phyloP scores from a whole-genome alignment of 306 rosid genomes.

The Cyclanthera cordifolia region DNA sequence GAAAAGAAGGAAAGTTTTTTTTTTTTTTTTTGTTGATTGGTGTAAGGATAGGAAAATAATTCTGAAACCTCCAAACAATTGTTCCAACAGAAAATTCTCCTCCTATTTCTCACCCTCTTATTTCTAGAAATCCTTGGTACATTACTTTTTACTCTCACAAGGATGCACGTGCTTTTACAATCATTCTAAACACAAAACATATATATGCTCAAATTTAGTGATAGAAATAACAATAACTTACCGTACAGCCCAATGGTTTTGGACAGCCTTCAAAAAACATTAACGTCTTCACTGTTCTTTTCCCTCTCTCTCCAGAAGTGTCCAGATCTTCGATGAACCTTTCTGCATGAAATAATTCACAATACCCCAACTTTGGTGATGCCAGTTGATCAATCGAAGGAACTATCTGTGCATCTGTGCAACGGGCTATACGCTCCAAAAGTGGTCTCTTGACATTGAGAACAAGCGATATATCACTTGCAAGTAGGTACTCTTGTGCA shows the following conservation, averaged over 20 bases:
- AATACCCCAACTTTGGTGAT: conserved; percentile 70
- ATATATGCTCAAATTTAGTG: neutral
- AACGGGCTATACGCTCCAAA: conserved; percentile 86
- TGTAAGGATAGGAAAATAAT: too few species aligned
- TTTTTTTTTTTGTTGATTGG: too few species aligned
- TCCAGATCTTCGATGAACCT: conserved; percentile 59
- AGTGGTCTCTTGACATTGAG: conserved; percentile 85
- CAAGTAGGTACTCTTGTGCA: conserved; percentile 94
- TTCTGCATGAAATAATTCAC: conserved; percentile 72
- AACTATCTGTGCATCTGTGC: conserved; percentile 82
- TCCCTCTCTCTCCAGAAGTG: conserved; percentile 49
- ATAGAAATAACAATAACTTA: conserved; percentile 26
- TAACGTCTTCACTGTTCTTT: conserved; percentile 66
- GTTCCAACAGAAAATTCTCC: too few species aligned
- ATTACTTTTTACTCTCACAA: neutral
- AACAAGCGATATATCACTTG: conserved; percentile 79
- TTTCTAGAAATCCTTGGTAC: neutral
- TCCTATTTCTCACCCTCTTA: neutral
- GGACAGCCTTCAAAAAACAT: conserved; percentile 99
- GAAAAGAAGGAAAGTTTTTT: neutral
- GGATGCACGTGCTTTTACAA: neutral
- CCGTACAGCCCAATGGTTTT: conserved; percentile 91
- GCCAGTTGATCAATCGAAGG: conserved; percentile 79
- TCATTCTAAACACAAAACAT: neutral
- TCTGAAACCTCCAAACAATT: too few species aligned